phyloP scores from a whole-genome alignment of 768 basidiomycete genomes.

The Neoboletus subvelutipes region DNA sequence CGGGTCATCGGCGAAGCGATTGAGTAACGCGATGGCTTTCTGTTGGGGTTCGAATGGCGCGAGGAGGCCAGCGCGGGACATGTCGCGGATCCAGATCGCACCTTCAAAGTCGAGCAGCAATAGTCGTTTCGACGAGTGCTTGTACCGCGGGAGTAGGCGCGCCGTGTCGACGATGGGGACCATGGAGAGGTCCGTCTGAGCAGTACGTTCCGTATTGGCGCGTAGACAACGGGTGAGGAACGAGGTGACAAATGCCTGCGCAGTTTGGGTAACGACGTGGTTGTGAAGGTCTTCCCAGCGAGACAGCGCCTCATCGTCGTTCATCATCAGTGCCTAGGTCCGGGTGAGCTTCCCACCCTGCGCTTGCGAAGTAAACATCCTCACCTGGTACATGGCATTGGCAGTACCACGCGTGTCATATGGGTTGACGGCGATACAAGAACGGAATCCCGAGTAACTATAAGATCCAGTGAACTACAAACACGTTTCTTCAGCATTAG shows the following conservation, averaged over 20 bases:
- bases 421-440: slow-evolving; percentile 84
- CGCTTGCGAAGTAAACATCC: background rate
- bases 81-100: slow-evolving; percentile 69
- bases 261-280: slow-evolving; percentile 84
- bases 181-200: slow-evolving; percentile 26
- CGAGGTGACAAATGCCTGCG: slow-evolving; percentile 76
- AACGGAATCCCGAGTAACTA: slow-evolving; percentile 82
- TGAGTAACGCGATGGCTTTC: slow-evolving; percentile 48
- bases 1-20: slow-evolving; percentile 56
- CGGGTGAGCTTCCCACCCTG: background rate
- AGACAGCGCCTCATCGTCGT: slow-evolving; percentile 63
- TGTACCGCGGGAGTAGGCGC: slow-evolving; percentile 65
- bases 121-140: slow-evolving; percentile 61
- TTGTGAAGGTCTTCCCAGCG: slow-evolving; percentile 87
- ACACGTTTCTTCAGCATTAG: background rate
- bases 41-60: slow-evolving; percentile 41
- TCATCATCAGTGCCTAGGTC: slow-evolving; percentile 68
- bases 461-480: slow-evolving; percentile 81
- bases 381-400: slow-evolving; percentile 61
- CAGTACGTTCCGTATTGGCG: slow-evolving; percentile 65
- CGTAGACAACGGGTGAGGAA: slow-evolving; percentile 78
- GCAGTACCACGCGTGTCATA: slow-evolving; percentile 86
- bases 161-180: slow-evolving; percentile 45
- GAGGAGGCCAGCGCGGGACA: slow-evolving; percentile 44
- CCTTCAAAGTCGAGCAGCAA: slow-evolving; percentile 79